These are phyloP conservation scores for Heliosperma pusillum DNA, from an alignment of 148 eudicot species.

Conservation along the genomic window DNA sequence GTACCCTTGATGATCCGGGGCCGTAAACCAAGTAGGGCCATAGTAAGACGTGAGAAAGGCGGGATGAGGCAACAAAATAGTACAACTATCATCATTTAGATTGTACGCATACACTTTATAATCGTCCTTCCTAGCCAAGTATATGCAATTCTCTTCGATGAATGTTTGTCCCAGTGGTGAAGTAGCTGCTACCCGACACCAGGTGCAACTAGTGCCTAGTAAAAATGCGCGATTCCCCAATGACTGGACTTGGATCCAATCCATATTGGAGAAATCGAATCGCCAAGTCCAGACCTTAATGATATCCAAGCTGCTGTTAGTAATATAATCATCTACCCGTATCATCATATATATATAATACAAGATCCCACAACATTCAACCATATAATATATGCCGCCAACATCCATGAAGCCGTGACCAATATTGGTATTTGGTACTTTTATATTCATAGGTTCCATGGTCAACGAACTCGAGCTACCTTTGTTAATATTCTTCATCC, in stretches of 20 bases:
- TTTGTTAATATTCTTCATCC: no score
- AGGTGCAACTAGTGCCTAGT: not conserved
- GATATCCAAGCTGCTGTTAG: not conserved
- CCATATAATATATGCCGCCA: no score
- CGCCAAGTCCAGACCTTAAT: not conserved
- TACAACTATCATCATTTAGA: not conserved
- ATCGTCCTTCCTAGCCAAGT: not conserved
- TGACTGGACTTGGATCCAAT: not conserved
- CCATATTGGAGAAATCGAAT: not conserved
- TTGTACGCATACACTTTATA: not conserved
- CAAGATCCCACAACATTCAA: constrained; percentile 3
- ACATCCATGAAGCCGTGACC: no score
- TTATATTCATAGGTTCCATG: no score
- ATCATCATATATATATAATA: no score
- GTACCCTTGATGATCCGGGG: constrained; percentile 7
- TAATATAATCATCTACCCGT: not conserved
- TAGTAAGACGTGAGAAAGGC: not conserved
- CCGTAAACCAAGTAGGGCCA: not conserved
- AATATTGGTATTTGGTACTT: no score
- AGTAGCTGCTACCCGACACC: not conserved
- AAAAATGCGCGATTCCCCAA: constrained; percentile 14
- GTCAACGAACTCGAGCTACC: no score
- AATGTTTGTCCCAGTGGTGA: not conserved
- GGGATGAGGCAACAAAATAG: not conserved
- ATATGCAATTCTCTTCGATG: constrained; percentile 5